phyloP scores from a whole-genome alignment of 1,284 basidiomycete species.

The Trametes polyzona region DNA sequence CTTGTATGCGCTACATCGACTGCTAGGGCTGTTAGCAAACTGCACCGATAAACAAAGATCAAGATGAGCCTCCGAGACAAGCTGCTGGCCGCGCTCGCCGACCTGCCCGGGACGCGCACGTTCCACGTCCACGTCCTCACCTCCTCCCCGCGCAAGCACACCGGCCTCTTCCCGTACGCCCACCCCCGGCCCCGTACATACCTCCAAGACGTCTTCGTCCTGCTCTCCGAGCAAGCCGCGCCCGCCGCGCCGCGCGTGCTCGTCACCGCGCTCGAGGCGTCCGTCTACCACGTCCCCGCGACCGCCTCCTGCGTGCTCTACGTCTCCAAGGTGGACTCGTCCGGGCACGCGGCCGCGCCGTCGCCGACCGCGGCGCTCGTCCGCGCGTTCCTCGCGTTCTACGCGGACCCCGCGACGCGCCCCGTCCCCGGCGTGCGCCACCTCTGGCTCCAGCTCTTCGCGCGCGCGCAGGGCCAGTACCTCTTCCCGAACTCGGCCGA shows the following conservation, averaged over 20 bases:
- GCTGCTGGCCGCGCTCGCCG: constrained; percentile 60
- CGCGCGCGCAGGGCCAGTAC: constrained; percentile 90
- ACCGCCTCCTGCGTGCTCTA: constrained; percentile 82
- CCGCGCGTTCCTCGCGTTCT: constrained; percentile 68
- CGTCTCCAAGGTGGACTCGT: constrained; percentile 93
- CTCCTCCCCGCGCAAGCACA: constrained; percentile 71
- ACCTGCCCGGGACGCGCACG: constrained; percentile 64
- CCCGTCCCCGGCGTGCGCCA: constrained; percentile 56
- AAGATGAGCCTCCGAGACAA: constrained; percentile 61
- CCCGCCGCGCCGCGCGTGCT: constrained; percentile 57
- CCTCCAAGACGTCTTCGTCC: constrained; percentile 76
- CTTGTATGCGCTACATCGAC: not conserved
- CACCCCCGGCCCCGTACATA: constrained; percentile 63
- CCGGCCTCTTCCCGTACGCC: constrained; percentile 78
- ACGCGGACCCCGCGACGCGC: constrained; percentile 67
- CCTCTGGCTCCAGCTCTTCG: constrained; percentile 89
- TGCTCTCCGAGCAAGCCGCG: constrained; percentile 63
- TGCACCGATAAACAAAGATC: not conserved
- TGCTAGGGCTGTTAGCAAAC: too few relatives aligned
- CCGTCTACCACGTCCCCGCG: constrained; percentile 75
- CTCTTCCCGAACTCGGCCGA: constrained; percentile 92
- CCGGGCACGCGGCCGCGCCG: constrained; percentile 69
- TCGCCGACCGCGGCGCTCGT: constrained; percentile 75
- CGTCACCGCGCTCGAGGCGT: constrained; percentile 83
- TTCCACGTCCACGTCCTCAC: constrained; percentile 79